Conservation (phyloP, 2,329 filamentous ascomycete species). For the Colletotrichum scovillei region DNA sequence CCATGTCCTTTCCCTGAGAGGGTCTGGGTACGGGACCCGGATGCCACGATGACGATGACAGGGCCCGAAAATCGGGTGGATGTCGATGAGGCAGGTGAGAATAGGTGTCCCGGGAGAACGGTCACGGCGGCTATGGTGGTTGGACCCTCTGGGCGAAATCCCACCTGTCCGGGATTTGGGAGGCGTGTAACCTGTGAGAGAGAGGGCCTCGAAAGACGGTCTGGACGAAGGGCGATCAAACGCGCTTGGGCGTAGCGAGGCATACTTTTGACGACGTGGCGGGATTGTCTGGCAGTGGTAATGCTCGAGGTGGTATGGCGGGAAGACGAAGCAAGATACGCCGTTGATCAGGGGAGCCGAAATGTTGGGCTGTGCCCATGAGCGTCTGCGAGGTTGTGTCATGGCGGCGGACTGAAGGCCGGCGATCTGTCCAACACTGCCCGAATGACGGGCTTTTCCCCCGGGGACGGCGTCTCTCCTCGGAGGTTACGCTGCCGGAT, state of each 20-base stretch:
- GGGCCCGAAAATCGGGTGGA: slow-evolving; percentile 8
- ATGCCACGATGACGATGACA: neutral
- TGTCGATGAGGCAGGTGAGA: neutral
- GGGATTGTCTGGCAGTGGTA: neutral
- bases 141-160: neutral
- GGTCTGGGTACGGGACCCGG: neutral
- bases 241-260: slow-evolving; percentile 23
- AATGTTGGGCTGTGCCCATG: neutral
- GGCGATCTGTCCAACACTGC: too few species aligned
- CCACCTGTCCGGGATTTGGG: neutral
- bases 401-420: neutral
- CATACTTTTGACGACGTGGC: slow-evolving; percentile 14
- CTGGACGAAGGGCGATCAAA: neutral
- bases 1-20: neutral
- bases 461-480: too few species aligned
- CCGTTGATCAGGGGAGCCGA: neutral
- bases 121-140: slow-evolving; percentile 21
- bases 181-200: neutral
- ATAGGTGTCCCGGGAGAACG: neutral
- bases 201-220: neutral
- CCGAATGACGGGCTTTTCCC: too few species aligned
- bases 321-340: neutral
- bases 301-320: neutral
- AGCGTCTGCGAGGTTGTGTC: neutral
- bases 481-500: too few species aligned